Evolutionary conservation across 352 stramenopile species (phyloP), one percentile per base, ranked within the genome.

Genomic region (Globisporangium parvum): DNA sequence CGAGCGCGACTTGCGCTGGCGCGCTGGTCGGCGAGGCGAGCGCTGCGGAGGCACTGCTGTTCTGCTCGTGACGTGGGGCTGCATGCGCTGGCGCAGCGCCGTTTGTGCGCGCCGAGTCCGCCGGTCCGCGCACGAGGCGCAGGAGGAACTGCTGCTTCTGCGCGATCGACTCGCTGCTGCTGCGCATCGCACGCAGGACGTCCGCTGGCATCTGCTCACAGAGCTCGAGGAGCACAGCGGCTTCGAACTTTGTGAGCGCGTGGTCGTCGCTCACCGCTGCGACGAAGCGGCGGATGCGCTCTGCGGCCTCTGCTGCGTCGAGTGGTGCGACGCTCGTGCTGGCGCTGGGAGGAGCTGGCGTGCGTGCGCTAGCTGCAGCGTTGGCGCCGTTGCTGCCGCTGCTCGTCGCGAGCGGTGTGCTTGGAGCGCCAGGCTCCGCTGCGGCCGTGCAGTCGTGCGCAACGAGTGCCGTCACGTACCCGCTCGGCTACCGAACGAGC

Each of bases 141-240:
- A 77, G 50, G 31, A 88, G 24, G 59, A 75, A 82, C 46, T 70
- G 51, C 59, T 81, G 77, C 55, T 88, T 88, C n/a, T 74, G 49
- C 10, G 53, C 53, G 21, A 80, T 53, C 0, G 70, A 77, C 20
- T 53, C 20, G 26, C 51, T 17, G 20, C 45, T 26, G 47, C 65
- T 66, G 28, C 59, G 47, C 53, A 87, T 59, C 12, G 68, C 57
- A 18, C 40, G 26, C 8, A 87, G 61, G 33, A 88, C 72, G 0
- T 69, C 24, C 31, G 58, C 47, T 1, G 55, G 56, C 12, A 71
- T 70, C 39, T 73, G 66, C 21, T 76, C 67, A 54, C 73, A 88
- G 21, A 85, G 50, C 50, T 85, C 64, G 2, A 50, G 11, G 4
- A 87, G 66, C 46, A 84, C 57, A 0, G 67, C 75, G 26, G 55